Percentiles rank a stretch among this genome's conserved stretches.
These are phyloP conservation scores for Sclerotinia borealis DNA, from an alignment of 2,329 filamentous ascomycete species.

Conservation along the genomic window DNA sequence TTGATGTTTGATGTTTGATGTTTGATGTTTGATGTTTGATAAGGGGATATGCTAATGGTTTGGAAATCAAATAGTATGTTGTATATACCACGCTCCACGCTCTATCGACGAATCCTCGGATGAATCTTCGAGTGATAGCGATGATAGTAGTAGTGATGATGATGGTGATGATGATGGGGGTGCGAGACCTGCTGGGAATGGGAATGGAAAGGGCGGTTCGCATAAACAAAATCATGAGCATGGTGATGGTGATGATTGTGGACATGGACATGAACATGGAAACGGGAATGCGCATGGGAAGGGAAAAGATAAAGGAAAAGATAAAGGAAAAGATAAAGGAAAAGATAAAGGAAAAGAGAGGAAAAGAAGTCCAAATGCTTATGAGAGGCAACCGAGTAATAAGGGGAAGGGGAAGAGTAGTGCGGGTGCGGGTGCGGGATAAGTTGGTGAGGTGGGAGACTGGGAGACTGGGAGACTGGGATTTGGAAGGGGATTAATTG, in stretches of 20 bases:
- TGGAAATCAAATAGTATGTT: constrained; percentile 66
- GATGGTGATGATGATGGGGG: constrained; percentile 39
- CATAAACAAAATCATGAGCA: constrained; percentile 26
- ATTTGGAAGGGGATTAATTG: too few relatives aligned
- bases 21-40: too few relatives aligned
- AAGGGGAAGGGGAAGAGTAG: constrained; percentile 31
- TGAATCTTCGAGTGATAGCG: constrained; percentile 52
- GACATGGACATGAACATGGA: constrained; percentile 36
- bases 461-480: too few relatives aligned
- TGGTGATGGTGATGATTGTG: constrained; percentile 6
- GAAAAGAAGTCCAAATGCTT: constrained; percentile 70
- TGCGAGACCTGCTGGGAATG: constrained; percentile 34
- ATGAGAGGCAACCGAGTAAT: constrained; percentile 66
- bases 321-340: constrained; percentile 36
- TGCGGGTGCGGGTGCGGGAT: background rate
- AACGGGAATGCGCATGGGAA: too few relatives aligned
- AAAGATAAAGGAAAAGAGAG: constrained; percentile 36
- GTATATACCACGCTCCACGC: constrained; percentile 89
- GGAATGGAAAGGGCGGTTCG: constrained; percentile 23
- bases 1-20: too few relatives aligned
- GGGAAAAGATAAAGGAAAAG: constrained; percentile 9
- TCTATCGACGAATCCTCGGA: constrained; percentile 76
- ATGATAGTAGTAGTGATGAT: constrained; percentile 41
- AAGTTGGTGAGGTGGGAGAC: background rate
- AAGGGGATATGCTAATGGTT: background rate